Percentiles rank a stretch among this genome's conserved stretches.
These are phyloP conservation scores for Claviceps cyperi DNA, from an alignment of 2,329 filamentous ascomycete species.

Conservation along the genomic window DNA sequence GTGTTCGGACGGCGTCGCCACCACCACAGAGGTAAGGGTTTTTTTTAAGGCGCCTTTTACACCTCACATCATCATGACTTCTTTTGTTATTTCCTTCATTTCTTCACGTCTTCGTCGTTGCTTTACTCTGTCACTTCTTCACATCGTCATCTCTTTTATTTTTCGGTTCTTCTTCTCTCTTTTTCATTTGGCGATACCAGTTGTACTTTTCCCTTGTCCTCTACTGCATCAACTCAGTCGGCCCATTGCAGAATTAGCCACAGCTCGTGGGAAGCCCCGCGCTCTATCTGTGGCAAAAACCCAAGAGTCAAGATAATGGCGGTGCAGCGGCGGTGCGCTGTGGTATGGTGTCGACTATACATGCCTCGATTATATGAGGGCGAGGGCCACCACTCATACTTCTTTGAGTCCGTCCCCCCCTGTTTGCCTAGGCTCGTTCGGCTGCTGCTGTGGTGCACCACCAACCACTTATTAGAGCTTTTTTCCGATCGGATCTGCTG, in stretches of 20 bases:
- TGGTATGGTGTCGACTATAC: not conserved
- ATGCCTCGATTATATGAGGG: not conserved
- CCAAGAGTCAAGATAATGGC: not conserved
- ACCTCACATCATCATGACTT: too few species aligned
- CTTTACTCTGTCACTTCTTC: not conserved
- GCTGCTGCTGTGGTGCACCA: conserved; percentile 3
- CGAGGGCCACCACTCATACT: not conserved
- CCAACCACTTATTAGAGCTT: not conserved
- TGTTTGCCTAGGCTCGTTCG: not conserved
- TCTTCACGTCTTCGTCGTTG: too few species aligned
- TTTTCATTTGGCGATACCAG: not conserved
- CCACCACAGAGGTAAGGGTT: conserved; percentile 5
- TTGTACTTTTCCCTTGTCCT: not conserved
- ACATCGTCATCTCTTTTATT: not conserved
- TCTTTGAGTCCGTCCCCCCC: too few species aligned
- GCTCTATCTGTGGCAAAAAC: not conserved
- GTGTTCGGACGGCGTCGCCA: conserved; percentile 3
- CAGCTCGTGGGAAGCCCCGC: not conserved
- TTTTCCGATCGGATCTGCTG: not conserved
- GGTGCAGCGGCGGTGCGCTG: not conserved
- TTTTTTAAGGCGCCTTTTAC: too few species aligned
- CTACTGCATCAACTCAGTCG: not conserved
- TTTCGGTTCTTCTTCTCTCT: not conserved
- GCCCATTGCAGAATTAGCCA: not conserved
- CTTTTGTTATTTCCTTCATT: too few species aligned